Conservation (phyloP, 202 grass and related monocot species). For the Setaria italica region DNA sequence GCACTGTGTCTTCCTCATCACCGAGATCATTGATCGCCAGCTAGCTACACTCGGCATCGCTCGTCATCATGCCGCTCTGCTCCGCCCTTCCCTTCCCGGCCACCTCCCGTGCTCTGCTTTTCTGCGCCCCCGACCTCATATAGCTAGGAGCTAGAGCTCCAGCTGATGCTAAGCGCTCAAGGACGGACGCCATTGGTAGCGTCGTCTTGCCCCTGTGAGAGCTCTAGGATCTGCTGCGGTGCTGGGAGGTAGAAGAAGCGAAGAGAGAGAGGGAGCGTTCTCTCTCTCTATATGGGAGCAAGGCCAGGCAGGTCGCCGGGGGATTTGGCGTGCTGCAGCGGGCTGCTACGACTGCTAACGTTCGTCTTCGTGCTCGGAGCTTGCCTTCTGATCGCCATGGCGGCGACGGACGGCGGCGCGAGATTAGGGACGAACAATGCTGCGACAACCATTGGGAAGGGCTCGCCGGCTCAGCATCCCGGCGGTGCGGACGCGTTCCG, state of each 20-base stretch:
- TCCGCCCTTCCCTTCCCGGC: neutral
- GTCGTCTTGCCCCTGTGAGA: neutral
- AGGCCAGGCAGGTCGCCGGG: constrained; percentile 39
- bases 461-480: neutral
- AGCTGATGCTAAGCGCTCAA: neutral
- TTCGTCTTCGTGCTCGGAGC: constrained; percentile 32
- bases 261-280: neutral
- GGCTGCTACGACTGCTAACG: neutral
- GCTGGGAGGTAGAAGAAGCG: neutral
- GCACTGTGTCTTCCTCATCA: neutral
- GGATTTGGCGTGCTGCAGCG: constrained; percentile 48
- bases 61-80: constrained; percentile 48
- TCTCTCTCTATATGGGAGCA: constrained; percentile 53
- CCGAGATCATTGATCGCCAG: constrained; percentile 35
- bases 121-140: constrained; percentile 29
- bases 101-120: constrained; percentile 38
- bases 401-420: constrained; percentile 6
- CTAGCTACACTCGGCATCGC: constrained; percentile 12
- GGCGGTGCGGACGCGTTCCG: constrained; percentile 44
- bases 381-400: constrained; percentile 49
- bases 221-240: neutral
- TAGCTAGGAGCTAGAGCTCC: neutral
- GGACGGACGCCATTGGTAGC: neutral
- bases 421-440: neutral
- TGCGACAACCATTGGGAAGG: neutral